phyloP scores from a whole-genome alignment of 1,284 basidiomycete genomes.

The Mycosarcoma mackinlayi region DNA sequence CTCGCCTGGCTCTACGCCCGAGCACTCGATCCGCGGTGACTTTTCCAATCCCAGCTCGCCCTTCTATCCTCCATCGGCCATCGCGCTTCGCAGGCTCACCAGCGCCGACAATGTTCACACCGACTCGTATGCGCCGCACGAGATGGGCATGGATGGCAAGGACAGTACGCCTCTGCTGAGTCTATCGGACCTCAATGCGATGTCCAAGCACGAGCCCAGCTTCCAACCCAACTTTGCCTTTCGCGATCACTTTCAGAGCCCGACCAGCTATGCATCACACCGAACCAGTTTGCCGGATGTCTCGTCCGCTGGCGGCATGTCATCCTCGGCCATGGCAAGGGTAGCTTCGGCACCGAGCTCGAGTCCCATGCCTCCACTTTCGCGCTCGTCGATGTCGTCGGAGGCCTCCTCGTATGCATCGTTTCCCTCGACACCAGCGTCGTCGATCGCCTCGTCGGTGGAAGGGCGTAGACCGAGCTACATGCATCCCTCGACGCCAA shows the following conservation, averaged over 20 bases:
- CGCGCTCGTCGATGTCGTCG: constrained; percentile 40
- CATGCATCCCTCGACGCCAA: constrained; percentile 40
- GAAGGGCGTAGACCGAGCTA: constrained; percentile 26
- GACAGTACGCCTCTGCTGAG: constrained; percentile 32
- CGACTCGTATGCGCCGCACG: constrained; percentile 30
- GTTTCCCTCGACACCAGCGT: constrained; percentile 49
- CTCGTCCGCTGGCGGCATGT: constrained; percentile 23
- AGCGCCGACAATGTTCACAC: constrained; percentile 29
- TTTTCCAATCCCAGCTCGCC: constrained; percentile 37
- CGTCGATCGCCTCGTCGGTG: constrained; percentile 8
- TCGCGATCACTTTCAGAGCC: constrained; percentile 39
- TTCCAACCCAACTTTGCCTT: constrained; percentile 47
- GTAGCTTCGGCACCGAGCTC: constrained; percentile 44
- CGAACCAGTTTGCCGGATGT: constrained; percentile 32
- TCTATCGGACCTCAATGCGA: constrained; percentile 26
- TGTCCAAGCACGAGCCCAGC: constrained; percentile 33
- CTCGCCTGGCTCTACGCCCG: constrained; percentile 48
- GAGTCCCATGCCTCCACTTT: constrained; percentile 26
- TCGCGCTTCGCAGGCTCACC: constrained; percentile 30
- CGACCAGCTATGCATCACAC: constrained; percentile 21
- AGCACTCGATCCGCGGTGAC: constrained; percentile 37
- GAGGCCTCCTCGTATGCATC: constrained; percentile 42
- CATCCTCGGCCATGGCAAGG: constrained; percentile 42
- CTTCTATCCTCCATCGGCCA: constrained; percentile 32
- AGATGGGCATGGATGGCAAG: constrained; percentile 21